A percentile compares a stretch with the other conserved stretches of the same genome.
phyloP scores from a whole-genome alignment of 2,329 filamentous ascomycete species.

The Fusarium illudens region DNA sequence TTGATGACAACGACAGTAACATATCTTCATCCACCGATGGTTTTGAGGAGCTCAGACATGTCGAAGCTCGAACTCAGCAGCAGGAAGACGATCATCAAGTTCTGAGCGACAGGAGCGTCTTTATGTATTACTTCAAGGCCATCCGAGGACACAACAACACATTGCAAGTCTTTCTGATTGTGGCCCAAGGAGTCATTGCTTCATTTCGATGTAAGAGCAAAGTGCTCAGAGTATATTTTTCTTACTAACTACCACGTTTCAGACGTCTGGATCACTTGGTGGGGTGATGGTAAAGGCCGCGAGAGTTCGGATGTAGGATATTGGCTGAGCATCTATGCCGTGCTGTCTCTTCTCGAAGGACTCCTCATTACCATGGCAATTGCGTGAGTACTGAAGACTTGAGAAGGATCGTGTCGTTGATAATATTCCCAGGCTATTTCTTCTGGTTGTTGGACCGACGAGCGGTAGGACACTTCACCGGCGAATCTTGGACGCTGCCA shows the following conservation, averaged over 20 bases:
- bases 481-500: constrained; percentile 38
- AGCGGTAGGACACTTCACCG: constrained; percentile 40
- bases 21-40: neutral
- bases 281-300: constrained; percentile 43
- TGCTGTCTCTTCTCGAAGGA: constrained; percentile 38
- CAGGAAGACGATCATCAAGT: constrained; percentile 1
- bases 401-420: constrained; percentile 4
- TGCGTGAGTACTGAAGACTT: constrained; percentile 22
- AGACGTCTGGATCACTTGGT: constrained; percentile 46
- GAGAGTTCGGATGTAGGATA: constrained; percentile 40
- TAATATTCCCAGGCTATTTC: constrained; percentile 27
- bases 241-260: neutral
- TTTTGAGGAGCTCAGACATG: neutral
- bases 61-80: neutral
- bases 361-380: constrained; percentile 40
- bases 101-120: constrained; percentile 39
- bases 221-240: rapidly evolving
- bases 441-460: constrained; percentile 39
- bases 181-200: constrained; percentile 28
- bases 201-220: constrained; percentile 39
- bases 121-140: constrained; percentile 43
- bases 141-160: constrained; percentile 34
- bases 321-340: constrained; percentile 43
- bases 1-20: constrained; percentile 14
- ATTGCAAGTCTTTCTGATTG: constrained; percentile 22